Conservation (phyloP, 805 yeast genomes). For the Zygotorulaspora sp. region DNA sequence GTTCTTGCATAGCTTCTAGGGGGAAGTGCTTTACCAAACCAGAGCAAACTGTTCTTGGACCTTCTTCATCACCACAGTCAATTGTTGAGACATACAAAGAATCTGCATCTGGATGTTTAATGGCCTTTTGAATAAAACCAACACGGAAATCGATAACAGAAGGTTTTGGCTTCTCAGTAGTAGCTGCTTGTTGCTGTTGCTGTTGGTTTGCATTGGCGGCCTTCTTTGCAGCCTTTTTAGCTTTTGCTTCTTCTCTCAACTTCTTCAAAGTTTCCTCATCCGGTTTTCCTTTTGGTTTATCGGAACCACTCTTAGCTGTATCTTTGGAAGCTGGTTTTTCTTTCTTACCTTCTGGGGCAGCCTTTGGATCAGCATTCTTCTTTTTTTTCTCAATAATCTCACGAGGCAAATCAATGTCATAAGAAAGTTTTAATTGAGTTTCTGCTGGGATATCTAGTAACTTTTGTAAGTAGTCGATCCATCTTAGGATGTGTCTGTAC, state of each 20-base stretch:
- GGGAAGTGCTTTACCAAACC: constrained; percentile 89
- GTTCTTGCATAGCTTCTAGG: constrained; percentile 91
- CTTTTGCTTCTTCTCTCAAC: constrained; percentile 52
- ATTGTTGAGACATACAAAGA: constrained; percentile 93
- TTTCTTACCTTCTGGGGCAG: constrained; percentile 20
- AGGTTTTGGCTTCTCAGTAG: constrained; percentile 66
- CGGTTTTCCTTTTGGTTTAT: constrained; percentile 41
- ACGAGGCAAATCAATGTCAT: constrained; percentile 62
- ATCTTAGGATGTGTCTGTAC: constrained; percentile 82
- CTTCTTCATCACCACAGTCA: constrained; percentile 92
- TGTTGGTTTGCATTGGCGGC: constrained; percentile 53
- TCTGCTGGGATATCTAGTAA: constrained; percentile 51
- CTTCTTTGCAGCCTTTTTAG: constrained; percentile 53
- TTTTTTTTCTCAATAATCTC: constrained; percentile 59
- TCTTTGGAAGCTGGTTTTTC: constrained; percentile 10
- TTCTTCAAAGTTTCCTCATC: constrained; percentile 46
- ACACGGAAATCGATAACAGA: constrained; percentile 88
- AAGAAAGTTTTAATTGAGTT: constrained; percentile 55
- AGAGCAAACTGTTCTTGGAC: constrained; percentile 97
- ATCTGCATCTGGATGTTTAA: constrained; percentile 97
- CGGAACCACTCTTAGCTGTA: constrained; percentile 18
- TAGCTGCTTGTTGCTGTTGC: constrained; percentile 34
- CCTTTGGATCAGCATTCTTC: constrained; percentile 38
- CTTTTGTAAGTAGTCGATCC: constrained; percentile 86
- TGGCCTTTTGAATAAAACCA: constrained; percentile 94